phyloP scores from a whole-genome alignment of 192 early-diverging fungal species.

The Funneliformis geosporum region DNA sequence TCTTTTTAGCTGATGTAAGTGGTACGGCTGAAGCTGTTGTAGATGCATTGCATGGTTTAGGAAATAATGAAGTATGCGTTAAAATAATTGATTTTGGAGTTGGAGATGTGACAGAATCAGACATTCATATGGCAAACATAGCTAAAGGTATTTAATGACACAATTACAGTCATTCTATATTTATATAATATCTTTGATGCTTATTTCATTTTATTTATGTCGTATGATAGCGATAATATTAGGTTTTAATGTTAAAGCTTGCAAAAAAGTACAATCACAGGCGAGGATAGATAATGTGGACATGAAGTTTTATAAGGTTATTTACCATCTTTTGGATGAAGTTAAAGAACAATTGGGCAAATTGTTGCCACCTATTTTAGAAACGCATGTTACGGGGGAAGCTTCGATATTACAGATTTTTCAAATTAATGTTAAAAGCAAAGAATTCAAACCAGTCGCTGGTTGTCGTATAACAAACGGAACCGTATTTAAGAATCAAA shows the following conservation, averaged over 20 bases:
- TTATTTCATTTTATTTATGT: slow-evolving; percentile 1
- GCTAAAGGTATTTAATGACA: slow-evolving; percentile 12
- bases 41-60: slow-evolving; percentile 74
- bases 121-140: slow-evolving; percentile 73
- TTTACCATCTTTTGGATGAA: slow-evolving; percentile 93
- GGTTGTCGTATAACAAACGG: slow-evolving; percentile 86
- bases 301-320: slow-evolving; percentile 76
- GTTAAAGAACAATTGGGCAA: slow-evolving; percentile 76
- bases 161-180: not conserved
- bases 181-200: not conserved
- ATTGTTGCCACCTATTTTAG: slow-evolving; percentile 75
- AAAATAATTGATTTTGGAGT: slow-evolving; percentile 80
- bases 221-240: slow-evolving; percentile 60
- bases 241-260: slow-evolving; percentile 87
- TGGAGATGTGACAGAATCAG: slow-evolving; percentile 83
- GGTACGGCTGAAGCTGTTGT: slow-evolving; percentile 89
- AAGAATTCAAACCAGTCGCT: slow-evolving; percentile 69
- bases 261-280: slow-evolving; percentile 66
- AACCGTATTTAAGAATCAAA: slow-evolving; percentile 57
- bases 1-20: slow-evolving; percentile 75
- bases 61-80: slow-evolving; percentile 71
- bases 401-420: slow-evolving; percentile 87
- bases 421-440: slow-evolving; percentile 76
- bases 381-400: slow-evolving; percentile 83
- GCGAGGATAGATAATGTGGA: slow-evolving; percentile 66